A percentile compares a stretch with the other conserved stretches of the same genome.
Conservation (phyloP, 2,329 filamentous ascomycete genomes). For the Fusarium sp. region DNA sequence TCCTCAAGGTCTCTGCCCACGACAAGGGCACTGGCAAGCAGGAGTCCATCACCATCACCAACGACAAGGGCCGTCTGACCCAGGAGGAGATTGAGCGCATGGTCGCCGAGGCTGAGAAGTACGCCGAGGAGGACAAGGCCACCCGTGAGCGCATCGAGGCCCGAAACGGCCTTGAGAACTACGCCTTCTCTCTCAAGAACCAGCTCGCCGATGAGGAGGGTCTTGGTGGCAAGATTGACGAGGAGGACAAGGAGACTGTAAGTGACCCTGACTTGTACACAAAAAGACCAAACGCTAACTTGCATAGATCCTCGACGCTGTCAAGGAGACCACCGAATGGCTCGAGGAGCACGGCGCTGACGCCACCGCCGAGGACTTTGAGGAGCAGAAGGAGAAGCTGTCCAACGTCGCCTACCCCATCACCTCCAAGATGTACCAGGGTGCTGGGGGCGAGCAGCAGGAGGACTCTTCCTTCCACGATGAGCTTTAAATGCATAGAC, state of each 20-base stretch:
- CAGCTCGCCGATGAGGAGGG: constrained; percentile 97
- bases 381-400: constrained; percentile 99
- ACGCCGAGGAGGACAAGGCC: constrained; percentile 98
- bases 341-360: constrained; percentile 92
- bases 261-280: constrained; percentile 51
- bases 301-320: constrained; percentile 82
- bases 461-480: constrained; percentile 81
- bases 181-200: constrained; percentile 99
- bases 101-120: constrained; percentile 98
- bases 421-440: constrained; percentile 94
- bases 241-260: constrained; percentile 97
- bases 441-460: constrained; percentile 70
- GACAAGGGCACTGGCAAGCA: constrained; percentile 99
- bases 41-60: constrained; percentile 98
- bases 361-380: constrained; percentile 92
- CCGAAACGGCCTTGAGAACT: constrained; percentile 98
- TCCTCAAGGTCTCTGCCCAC: constrained; percentile 93
- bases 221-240: constrained; percentile 97
- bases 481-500: constrained; percentile 75
- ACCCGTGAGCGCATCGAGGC: constrained; percentile 97
- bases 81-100: constrained; percentile 99
- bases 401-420: constrained; percentile 97
- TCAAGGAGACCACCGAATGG: constrained; percentile 98
- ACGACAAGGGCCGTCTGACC: constrained; percentile 98
- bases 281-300: constrained; percentile 51